Conservation (phyloP, 192 early-diverging fungal genomes). For the Gaertneriomyces semiglobifer region DNA sequence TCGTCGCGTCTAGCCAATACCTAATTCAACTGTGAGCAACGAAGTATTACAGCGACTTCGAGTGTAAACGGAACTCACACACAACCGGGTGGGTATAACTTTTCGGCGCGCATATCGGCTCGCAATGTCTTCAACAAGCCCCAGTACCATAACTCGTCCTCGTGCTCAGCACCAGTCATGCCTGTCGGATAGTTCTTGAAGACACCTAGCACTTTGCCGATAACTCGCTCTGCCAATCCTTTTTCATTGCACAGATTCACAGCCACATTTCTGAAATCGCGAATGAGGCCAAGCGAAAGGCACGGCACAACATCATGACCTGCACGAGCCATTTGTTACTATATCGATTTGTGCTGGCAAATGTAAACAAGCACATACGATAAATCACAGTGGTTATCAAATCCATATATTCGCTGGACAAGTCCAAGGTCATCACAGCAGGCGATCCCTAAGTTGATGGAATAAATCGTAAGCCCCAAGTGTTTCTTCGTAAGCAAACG, state of each 20-base stretch:
- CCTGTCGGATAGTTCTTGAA: conserved; percentile 14
- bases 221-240: conserved; percentile 46
- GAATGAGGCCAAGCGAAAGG: conserved; percentile 72
- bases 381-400: conserved; percentile 67
- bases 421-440: conserved; percentile 59
- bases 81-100: conserved; percentile 64
- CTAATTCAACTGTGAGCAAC: not conserved
- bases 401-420: conserved; percentile 66
- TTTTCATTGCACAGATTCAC: conserved; percentile 41
- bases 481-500: no score
- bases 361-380: conserved; percentile 8
- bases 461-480: no score
- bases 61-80: conserved; percentile 46
- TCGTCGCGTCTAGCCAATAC: conserved; percentile 24
- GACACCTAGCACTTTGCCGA: conserved; percentile 43
- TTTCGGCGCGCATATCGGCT: conserved; percentile 79
- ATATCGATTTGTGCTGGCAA: not conserved
- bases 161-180: conserved; percentile 16
- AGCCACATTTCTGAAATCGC: conserved; percentile 75
- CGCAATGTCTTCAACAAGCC: conserved; percentile 75
- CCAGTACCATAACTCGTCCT: conserved; percentile 79
- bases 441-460: conserved; percentile 17
- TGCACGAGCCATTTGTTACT: conserved; percentile 15
- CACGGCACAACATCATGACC: conserved; percentile 77
- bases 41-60: not conserved